Conservation (phyloP, 371 early-diverging fungal genomes). For the Caulochytrium protostelioides region DNA sequence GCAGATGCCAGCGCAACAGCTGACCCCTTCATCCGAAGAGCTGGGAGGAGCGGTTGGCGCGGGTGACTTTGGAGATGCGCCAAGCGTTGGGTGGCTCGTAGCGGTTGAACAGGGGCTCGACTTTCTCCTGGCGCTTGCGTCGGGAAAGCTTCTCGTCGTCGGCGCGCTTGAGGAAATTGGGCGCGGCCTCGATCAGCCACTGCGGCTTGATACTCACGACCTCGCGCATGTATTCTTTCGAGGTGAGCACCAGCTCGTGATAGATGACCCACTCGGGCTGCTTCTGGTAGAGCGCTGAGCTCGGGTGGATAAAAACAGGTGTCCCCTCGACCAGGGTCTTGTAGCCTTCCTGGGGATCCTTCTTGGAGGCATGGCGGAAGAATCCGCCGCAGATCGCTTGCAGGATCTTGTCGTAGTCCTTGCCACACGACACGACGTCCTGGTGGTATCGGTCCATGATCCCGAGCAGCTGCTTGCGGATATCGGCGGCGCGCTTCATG, state of each 20-base stretch:
- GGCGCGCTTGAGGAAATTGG: slow-evolving; percentile 81
- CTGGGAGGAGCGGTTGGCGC: slow-evolving; percentile 6
- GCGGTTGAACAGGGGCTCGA: slow-evolving; percentile 80
- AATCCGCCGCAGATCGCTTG: slow-evolving; percentile 76
- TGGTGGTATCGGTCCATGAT: slow-evolving; percentile 88
- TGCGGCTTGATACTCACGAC: slow-evolving; percentile 87
- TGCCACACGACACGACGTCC: slow-evolving; percentile 79
- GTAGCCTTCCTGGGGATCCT: slow-evolving; percentile 92
- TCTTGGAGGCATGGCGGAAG: slow-evolving; percentile 89
- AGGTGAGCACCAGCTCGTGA: slow-evolving; percentile 88
- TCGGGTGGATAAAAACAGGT: slow-evolving; percentile 90
- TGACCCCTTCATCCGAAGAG: slow-evolving; percentile 5
- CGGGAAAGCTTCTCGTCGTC: slow-evolving; percentile 79
- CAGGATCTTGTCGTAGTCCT: slow-evolving; percentile 70
- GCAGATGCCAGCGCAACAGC: no score
- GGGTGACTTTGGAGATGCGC: slow-evolving; percentile 57
- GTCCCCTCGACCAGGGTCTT: slow-evolving; percentile 89
- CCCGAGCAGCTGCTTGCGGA: slow-evolving; percentile 82
- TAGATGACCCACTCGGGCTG: slow-evolving; percentile 96
- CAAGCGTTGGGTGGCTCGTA: slow-evolving; percentile 76
- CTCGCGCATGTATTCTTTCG: slow-evolving; percentile 94
- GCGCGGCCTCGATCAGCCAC: slow-evolving; percentile 92
- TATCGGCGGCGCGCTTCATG: slow-evolving; percentile 73
- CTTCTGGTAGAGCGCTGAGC: slow-evolving; percentile 79
- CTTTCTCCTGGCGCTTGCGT: slow-evolving; percentile 73